phyloP scores from a whole-genome alignment of 1,139 yeast genomes.

The Hyphopichia fennica region DNA sequence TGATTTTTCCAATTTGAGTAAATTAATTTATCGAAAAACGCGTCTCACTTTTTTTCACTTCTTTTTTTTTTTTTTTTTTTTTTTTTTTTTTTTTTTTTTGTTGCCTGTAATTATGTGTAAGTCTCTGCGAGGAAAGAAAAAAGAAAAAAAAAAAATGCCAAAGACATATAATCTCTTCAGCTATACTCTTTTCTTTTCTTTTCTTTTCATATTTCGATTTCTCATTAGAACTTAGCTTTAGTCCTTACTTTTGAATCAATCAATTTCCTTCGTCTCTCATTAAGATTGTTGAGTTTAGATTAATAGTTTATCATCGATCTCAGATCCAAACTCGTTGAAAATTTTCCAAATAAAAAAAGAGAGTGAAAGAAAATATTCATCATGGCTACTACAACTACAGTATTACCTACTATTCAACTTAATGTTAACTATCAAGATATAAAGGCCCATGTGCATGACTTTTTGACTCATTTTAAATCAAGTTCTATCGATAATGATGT shows the following conservation, averaged over 20 bases:
- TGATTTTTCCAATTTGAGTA: neutral
- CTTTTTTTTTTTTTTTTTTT: neutral
- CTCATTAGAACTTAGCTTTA: too few species aligned
- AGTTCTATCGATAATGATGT: constrained; percentile 15
- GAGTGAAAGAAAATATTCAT: neutral
- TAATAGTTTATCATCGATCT: too few species aligned
- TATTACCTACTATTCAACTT: constrained; percentile 57
- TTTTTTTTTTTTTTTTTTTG: neutral
- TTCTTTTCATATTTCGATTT: neutral
- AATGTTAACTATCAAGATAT: constrained; percentile 64
- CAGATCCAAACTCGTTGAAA: too few species aligned
- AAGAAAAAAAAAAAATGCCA: neutral
- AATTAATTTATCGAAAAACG: neutral
- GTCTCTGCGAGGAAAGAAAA: neutral
- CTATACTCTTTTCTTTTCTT: neutral
- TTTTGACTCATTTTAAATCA: constrained; percentile 58
- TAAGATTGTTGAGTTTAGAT: too few species aligned
- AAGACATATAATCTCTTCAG: neutral
- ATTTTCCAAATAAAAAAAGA: too few species aligned
- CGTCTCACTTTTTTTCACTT: neutral
- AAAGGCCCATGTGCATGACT: constrained; percentile 52
- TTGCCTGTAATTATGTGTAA: neutral
- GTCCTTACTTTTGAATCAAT: too few species aligned
- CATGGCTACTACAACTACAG: constrained; percentile 24
- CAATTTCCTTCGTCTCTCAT: too few species aligned